phyloP scores from a whole-genome alignment of 352 stramenopile genomes.

The Pythium brachiatum region DNA sequence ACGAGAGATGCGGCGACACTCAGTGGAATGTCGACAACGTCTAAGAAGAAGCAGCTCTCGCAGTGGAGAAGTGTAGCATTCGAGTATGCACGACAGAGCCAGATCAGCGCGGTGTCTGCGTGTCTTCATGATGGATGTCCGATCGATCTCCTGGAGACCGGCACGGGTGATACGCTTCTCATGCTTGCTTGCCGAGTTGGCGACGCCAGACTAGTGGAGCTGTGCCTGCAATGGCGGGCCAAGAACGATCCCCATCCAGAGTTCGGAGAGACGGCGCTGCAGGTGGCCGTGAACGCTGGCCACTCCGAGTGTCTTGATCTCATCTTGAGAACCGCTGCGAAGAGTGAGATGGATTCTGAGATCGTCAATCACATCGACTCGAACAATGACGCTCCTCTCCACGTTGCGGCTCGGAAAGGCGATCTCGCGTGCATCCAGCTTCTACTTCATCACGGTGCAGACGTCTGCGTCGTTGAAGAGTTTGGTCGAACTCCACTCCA shows the following conservation, averaged over 20 bases:
- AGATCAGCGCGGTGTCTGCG: slow-evolving; percentile 38
- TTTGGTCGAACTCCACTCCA: slow-evolving; percentile 80
- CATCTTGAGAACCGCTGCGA: slow-evolving; percentile 68
- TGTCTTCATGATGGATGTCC: slow-evolving; percentile 67
- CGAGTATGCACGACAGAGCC: slow-evolving; percentile 40
- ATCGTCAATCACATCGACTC: slow-evolving; percentile 87
- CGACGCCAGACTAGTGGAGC: slow-evolving; percentile 57
- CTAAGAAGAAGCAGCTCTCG: slow-evolving; percentile 42
- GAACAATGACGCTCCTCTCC: slow-evolving; percentile 74
- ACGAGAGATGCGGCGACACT: slow-evolving; percentile 18
- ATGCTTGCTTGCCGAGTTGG: slow-evolving; percentile 73
- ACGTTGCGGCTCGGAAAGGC: slow-evolving; percentile 67
- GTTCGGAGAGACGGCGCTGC: slow-evolving; percentile 80
- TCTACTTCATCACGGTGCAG: slow-evolving; percentile 72
- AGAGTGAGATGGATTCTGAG: slow-evolving; percentile 84
- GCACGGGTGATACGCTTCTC: slow-evolving; percentile 71
- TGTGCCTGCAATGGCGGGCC: slow-evolving; percentile 69
- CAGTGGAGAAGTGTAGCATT: slow-evolving; percentile 67
- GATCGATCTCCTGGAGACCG: slow-evolving; percentile 71
- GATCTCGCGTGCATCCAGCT: slow-evolving; percentile 72
- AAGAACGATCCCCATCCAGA: slow-evolving; percentile 87
- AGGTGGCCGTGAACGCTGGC: slow-evolving; percentile 65
- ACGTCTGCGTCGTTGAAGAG: slow-evolving; percentile 82
- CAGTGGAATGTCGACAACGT: slow-evolving; percentile 11
- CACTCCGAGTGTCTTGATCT: slow-evolving; percentile 59